phyloP scores from a whole-genome alignment of 2,329 filamentous ascomycete genomes.

The Dothideomycetes sp. region DNA sequence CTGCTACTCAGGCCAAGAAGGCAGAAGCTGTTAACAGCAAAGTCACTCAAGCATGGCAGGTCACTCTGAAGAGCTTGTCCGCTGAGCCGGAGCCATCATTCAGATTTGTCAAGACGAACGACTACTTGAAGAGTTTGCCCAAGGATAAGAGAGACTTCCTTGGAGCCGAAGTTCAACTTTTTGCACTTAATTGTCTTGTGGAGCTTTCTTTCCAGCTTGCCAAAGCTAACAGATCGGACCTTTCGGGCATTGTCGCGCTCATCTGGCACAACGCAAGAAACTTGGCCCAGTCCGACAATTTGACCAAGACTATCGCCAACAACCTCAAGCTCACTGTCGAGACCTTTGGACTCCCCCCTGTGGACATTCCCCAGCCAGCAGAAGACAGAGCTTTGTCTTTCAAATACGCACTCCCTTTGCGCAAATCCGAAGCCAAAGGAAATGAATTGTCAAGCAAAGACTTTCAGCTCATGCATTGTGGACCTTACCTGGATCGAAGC shows the following conservation, averaged over 20 bases:
- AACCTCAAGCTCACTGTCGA: conserved; percentile 31
- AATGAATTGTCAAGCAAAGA: conserved; percentile 38
- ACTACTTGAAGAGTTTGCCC: conserved; percentile 38
- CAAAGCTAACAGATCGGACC: conserved; percentile 24
- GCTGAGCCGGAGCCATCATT: conserved; percentile 34
- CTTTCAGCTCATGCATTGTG: conserved; percentile 60
- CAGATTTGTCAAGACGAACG: conserved; percentile 41
- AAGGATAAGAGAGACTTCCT: conserved; percentile 31
- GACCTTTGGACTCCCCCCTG: conserved; percentile 30
- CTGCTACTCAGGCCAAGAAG: conserved; percentile 33
- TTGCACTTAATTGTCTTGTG: conserved; percentile 41
- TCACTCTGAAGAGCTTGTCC: conserved; percentile 38
- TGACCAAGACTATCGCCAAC: conserved; percentile 35
- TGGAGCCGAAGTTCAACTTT: conserved; percentile 39
- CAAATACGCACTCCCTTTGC: conserved; percentile 29
- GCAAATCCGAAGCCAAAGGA: conserved; percentile 18
- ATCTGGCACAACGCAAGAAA: conserved; percentile 37
- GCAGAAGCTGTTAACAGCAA: conserved; percentile 32
- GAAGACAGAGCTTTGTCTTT: conserved; percentile 38
- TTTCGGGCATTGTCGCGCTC: conserved; percentile 36
- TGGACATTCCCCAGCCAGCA: conserved; percentile 24
- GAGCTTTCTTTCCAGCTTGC: conserved; percentile 40
- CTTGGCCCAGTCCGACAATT: conserved; percentile 29
- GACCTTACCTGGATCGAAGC: conserved; percentile 65
- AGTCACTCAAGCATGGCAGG: conserved; percentile 38